Conservation (phyloP, 495 filamentous ascomycete genomes). For the Penicillium cosmopolitanum region DNA sequence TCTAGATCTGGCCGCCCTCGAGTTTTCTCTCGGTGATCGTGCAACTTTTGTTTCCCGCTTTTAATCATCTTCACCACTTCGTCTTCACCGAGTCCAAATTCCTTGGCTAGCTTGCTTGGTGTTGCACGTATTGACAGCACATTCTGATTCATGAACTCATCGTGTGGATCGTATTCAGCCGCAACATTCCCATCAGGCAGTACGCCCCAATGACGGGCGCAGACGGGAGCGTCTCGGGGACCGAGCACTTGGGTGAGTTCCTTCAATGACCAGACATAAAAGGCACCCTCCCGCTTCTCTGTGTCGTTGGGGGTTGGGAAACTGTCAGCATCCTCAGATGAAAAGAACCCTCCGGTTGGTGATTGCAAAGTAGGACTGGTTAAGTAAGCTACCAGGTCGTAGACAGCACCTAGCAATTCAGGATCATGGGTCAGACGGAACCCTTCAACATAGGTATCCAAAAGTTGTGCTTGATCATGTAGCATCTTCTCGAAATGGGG, state of each 20-base stretch:
- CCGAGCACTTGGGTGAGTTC: slow-evolving; percentile 83
- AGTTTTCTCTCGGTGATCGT: slow-evolving; percentile 71
- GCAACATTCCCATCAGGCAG: slow-evolving; percentile 86
- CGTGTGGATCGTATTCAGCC: slow-evolving; percentile 82
- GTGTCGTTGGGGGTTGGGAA: slow-evolving; percentile 71
- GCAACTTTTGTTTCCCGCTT: slow-evolving; percentile 68
- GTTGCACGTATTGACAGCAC: slow-evolving; percentile 62
- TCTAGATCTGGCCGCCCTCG: slow-evolving; percentile 82
- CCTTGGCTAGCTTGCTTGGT: slow-evolving; percentile 69
- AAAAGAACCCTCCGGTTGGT: slow-evolving; percentile 76
- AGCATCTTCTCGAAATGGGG: slow-evolving; percentile 99
- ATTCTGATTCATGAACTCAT: slow-evolving; percentile 86
- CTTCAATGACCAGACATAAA: slow-evolving; percentile 91
- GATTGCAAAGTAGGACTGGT: slow-evolving; percentile 65
- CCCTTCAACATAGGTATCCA: slow-evolving; percentile 86
- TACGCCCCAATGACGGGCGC: slow-evolving; percentile 85
- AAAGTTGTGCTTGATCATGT: slow-evolving; percentile 88
- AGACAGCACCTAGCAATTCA: slow-evolving; percentile 78
- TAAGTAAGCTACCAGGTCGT: slow-evolving; percentile 84
- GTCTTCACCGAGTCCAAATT: slow-evolving; percentile 74
- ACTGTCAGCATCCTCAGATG: slow-evolving; percentile 93
- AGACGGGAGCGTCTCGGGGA: slow-evolving; percentile 69
- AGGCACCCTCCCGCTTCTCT: slow-evolving; percentile 91
- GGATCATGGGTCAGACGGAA: slow-evolving; percentile 72
- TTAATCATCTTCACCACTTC: slow-evolving; percentile 75